A percentile compares a stretch with the other conserved stretches of the same genome.
phyloP scores from a whole-genome alignment of 495 filamentous ascomycete species.

The Talaromyces wortmannii region DNA sequence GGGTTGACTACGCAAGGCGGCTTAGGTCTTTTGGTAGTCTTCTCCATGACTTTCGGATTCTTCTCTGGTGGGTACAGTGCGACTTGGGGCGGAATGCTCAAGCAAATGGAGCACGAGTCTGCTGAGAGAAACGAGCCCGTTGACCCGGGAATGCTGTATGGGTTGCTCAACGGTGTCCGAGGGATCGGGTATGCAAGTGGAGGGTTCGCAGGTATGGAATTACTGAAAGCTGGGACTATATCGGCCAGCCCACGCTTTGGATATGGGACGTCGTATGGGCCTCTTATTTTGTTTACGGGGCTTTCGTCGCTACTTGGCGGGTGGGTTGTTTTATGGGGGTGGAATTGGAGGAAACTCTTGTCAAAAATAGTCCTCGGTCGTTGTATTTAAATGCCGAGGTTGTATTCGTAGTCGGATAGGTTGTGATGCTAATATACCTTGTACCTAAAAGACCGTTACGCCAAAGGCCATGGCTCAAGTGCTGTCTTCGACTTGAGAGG shows the following conservation, averaged over 20 bases:
- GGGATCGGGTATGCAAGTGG: not conserved
- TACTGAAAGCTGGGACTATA: not conserved
- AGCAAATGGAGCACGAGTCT: conserved; percentile 30
- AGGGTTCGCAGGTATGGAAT: not conserved
- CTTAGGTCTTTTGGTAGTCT: conserved; percentile 48
- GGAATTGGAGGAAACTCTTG: conserved; percentile 10
- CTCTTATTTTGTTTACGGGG: not conserved
- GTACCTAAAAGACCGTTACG: no score
- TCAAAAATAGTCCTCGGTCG: no score
- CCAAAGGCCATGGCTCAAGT: no score
- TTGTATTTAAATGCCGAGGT: no score
- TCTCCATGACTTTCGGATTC: conserved; percentile 56
- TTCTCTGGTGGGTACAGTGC: conserved; percentile 50
- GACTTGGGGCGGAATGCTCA: conserved; percentile 52
- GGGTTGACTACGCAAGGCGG: conserved; percentile 39
- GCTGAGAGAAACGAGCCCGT: not conserved
- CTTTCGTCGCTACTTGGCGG: conserved; percentile 34
- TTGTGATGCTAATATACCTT: no score
- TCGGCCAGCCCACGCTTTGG: not conserved
- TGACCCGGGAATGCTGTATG: not conserved
- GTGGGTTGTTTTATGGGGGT: conserved; percentile 36
- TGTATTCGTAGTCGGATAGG: no score
- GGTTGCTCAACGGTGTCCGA: not conserved
- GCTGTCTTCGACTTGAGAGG: no score
- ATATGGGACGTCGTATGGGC: not conserved